Conservation (phyloP, 2,329 filamentous ascomycete species). For the Bipolaris gigantea region DNA sequence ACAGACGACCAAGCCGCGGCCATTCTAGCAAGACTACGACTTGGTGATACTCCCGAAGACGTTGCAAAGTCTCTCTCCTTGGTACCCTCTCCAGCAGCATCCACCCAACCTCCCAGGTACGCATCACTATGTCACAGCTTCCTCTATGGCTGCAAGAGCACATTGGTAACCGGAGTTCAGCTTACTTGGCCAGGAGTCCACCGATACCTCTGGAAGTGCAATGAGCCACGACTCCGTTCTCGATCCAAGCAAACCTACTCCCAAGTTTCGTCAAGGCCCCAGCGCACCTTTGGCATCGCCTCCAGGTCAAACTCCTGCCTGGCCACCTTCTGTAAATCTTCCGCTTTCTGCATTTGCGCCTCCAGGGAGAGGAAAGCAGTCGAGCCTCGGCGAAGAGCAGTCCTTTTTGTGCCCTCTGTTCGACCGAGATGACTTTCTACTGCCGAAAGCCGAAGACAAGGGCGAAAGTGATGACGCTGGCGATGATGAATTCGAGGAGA, state of each 20-base stretch:
- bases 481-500: slow-evolving; percentile 6
- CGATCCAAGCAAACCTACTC: slow-evolving; percentile 6
- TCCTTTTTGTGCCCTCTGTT: slow-evolving; percentile 22
- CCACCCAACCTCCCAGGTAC: slow-evolving; percentile 24
- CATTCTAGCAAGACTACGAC: slow-evolving; percentile 22
- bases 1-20: slow-evolving; percentile 26
- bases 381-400: neutral
- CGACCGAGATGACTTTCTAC: slow-evolving; percentile 26
- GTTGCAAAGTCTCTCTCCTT: slow-evolving; percentile 24
- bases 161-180: slow-evolving; percentile 20
- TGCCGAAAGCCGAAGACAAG: slow-evolving; percentile 14
- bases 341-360: slow-evolving; percentile 7
- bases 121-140: slow-evolving; percentile 3
- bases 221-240: slow-evolving; percentile 17
- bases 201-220: slow-evolving; percentile 16
- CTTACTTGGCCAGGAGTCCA: slow-evolving; percentile 24
- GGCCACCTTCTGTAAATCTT: slow-evolving; percentile 6
- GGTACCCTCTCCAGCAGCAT: slow-evolving; percentile 5
- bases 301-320: slow-evolving; percentile 9
- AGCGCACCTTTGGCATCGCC: slow-evolving; percentile 14
- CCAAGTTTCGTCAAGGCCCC: slow-evolving; percentile 12
- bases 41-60: slow-evolving; percentile 26
- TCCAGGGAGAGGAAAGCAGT: slow-evolving; percentile 14
- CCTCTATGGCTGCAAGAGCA: slow-evolving; percentile 7
- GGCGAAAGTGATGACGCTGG: slow-evolving; percentile 10